A percentile compares a stretch with the other conserved stretches of the same genome.
phyloP scores from a whole-genome alignment of 2,329 filamentous ascomycete species.

The Penicillium sp. region DNA sequence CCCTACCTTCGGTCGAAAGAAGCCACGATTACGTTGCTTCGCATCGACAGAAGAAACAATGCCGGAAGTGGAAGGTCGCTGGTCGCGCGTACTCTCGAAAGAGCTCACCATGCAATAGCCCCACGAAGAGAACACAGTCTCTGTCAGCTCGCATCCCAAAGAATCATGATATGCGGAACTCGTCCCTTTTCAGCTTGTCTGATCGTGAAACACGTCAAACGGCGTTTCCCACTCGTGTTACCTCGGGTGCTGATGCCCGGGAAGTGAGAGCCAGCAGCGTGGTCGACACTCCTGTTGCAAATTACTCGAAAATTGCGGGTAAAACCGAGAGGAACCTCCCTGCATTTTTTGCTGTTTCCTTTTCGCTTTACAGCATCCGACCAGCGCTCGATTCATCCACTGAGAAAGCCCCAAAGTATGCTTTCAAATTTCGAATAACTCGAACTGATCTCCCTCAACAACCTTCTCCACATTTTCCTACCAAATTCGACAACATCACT shows the following conservation, averaged over 20 bases:
- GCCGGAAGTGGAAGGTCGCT: slow-evolving; percentile 16
- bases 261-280: not conserved
- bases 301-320: not conserved
- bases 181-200: slow-evolving; percentile 2
- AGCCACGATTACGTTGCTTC: slow-evolving; percentile 13
- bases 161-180: slow-evolving; percentile 3
- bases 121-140: not conserved
- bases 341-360: not conserved
- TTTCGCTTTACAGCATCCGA: not conserved
- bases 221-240: not conserved
- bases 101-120: slow-evolving; percentile 10
- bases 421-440: not conserved
- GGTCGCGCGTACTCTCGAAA: slow-evolving; percentile 5
- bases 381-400: not conserved
- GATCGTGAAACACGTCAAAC: not conserved
- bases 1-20: slow-evolving; percentile 14
- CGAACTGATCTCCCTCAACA: not conserved
- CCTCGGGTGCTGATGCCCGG: not conserved
- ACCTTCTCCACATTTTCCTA: not conserved
- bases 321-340: not conserved
- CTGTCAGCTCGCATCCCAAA: not conserved
- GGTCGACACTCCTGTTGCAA: not conserved
- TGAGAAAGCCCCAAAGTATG: not conserved
- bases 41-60: slow-evolving; percentile 16
- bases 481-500: not conserved